These are phyloP conservation scores for Physcomitrium patens DNA, from an alignment of 225 moss, liverwort and hornwort genomes.

Conservation along the genomic window DNA sequence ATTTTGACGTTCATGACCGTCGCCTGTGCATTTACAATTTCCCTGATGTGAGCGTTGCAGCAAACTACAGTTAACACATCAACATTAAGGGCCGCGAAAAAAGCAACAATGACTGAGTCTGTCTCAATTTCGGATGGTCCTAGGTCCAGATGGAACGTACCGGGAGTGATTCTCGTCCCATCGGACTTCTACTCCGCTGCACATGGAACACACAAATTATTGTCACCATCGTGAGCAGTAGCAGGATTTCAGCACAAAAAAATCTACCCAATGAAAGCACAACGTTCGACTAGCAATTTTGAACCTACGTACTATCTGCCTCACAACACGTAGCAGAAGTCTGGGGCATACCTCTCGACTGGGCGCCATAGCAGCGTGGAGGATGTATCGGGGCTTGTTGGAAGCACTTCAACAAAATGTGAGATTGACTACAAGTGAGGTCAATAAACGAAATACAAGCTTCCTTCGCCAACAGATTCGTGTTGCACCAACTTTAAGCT, in stretches of 20 bases:
- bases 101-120: not conserved
- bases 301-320: not conserved
- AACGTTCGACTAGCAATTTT: not conserved
- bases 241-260: not conserved
- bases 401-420: not conserved
- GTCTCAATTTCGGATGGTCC: not conserved
- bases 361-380: slow-evolving; percentile 4
- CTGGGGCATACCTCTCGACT: slow-evolving; percentile 26
- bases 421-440: not conserved
- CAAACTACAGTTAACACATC: not conserved
- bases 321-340: not conserved
- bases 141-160: not conserved
- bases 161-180: slow-evolving; percentile 25
- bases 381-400: not conserved
- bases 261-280: not conserved
- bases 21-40: slow-evolving; percentile 17
- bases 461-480: too few species aligned
- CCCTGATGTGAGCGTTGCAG: not conserved
- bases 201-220: not conserved
- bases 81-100: not conserved
- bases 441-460: not conserved
- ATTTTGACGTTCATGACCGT: slow-evolving; percentile 41
- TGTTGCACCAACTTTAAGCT: too few species aligned
- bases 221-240: not conserved
- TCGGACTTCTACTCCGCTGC: slow-evolving; percentile 30